Base-by-base conservation (phyloP, 306 rosid species). In the Citrullus mucosospermus region DNA sequence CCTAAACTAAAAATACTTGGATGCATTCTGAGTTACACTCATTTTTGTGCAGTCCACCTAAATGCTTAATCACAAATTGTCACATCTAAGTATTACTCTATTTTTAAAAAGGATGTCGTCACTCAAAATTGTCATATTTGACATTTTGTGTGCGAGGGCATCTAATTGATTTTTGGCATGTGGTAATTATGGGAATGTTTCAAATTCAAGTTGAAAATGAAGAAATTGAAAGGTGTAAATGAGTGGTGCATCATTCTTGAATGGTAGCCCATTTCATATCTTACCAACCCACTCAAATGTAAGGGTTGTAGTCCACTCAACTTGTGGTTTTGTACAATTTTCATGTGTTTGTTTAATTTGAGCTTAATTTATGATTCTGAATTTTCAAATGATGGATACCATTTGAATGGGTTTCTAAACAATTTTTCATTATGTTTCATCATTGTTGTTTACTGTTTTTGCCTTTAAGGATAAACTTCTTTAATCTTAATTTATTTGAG, bases 231-330 rank as follows among this genome's bases (percentile, higher is more conserved):
- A 25, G 20, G 76, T 68, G 32, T 20, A 7, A 20, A 9, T 48
- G 12, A 48, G 22, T 67, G 17, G 54, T 11, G 55, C 18, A 43
- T 43, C 43, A 67, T 67, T 67, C n/a, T 12, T 38, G 18, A 36
- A 67, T 44, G 56, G 56, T 69, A 69, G 36, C 56, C 54, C 32
- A 46, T 48, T 71, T 46, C 59, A 20, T 15, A 44, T 48, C 58
- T 25, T 71, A 71, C 77, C 77, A 71, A 71, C 58, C 77, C 77
- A 71, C 77, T 71, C 41, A 48, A 25, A 28, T 20, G 20, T 20
- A 9, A 69, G 22, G 76, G 76, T 20, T 28, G 38, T 46, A 71
- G 20, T 71, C 77, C 77, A 71, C 59, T 34, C 41, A 70, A 70
- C 57, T 25, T 22, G n/a, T 43, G 32, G 28, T 39, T 68, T 43